A percentile compares a stretch with the other conserved stretches of the same genome.
These are phyloP conservation scores for Cyberlindnera lachancei DNA, from an alignment of 805 yeast species.

Conservation along the genomic window DNA sequence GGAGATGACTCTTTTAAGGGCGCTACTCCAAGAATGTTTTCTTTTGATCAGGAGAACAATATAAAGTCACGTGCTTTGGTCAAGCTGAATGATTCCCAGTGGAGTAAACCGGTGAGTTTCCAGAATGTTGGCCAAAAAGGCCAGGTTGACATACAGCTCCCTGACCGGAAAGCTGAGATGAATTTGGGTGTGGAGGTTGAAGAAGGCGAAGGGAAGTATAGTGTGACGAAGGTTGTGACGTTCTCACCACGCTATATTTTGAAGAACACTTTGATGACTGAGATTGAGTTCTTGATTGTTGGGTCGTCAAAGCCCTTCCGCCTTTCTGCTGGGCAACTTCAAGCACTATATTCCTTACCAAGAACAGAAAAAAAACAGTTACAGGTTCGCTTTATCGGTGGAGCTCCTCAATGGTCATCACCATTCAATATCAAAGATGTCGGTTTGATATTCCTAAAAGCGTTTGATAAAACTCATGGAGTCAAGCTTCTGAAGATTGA, in stretches of 20 bases:
- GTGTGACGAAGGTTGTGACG: slow-evolving; percentile 67
- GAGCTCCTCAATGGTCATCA: slow-evolving; percentile 69
- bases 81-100: slow-evolving; percentile 57
- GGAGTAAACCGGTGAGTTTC: slow-evolving; percentile 71
- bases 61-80: slow-evolving; percentile 60
- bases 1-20: slow-evolving; percentile 25
- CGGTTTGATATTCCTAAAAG: slow-evolving; percentile 73
- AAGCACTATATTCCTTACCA: slow-evolving; percentile 61
- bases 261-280: slow-evolving; percentile 49
- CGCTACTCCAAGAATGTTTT: slow-evolving; percentile 70
- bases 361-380: slow-evolving; percentile 52
- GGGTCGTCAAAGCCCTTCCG: slow-evolving; percentile 49
- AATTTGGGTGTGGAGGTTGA: slow-evolving; percentile 66
- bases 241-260: slow-evolving; percentile 79
- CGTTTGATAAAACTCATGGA: slow-evolving; percentile 53
- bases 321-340: slow-evolving; percentile 38
- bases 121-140: slow-evolving; percentile 84
- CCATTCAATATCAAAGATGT: slow-evolving; percentile 80
- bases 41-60: slow-evolving; percentile 56
- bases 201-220: slow-evolving; percentile 84
- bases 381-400: slow-evolving; percentile 48
- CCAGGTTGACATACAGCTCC: slow-evolving; percentile 44
- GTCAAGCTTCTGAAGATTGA: slow-evolving; percentile 69
- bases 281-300: slow-evolving; percentile 55
- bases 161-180: slow-evolving; percentile 50